Evolutionary conservation across 2,329 filamentous ascomycete genomes (phyloP).

Genomic region (Tolypocladium sp.): DNA sequence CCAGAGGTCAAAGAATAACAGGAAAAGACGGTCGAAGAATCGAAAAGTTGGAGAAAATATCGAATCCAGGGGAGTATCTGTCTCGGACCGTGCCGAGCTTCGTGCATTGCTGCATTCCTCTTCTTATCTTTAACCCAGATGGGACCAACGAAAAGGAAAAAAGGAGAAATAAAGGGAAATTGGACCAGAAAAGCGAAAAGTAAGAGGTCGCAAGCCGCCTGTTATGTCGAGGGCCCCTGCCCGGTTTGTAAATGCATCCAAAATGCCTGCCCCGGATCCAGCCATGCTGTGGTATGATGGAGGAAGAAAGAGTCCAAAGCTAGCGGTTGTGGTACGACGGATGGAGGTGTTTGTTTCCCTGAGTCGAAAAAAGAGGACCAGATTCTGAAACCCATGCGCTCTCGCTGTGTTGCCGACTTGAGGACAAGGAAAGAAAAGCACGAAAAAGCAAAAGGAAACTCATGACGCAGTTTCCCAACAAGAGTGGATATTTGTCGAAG

Average conservation of each 20-base stretch:
- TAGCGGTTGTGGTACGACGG: constrained; percentile 25
- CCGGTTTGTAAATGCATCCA: constrained; percentile 44
- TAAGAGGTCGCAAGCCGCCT: constrained; percentile 31
- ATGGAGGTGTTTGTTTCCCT: not conserved
- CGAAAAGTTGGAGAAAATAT: constrained; percentile 18
- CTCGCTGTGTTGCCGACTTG: constrained; percentile 36
- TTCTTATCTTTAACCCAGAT: constrained; percentile 40
- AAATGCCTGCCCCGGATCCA: constrained; percentile 41
- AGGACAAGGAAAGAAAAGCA: constrained; percentile 24
- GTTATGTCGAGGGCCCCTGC: constrained; percentile 34
- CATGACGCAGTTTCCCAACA: constrained; percentile 9
- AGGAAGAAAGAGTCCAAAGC: constrained; percentile 9
- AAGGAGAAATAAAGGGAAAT: constrained; percentile 20
- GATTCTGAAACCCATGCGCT: constrained; percentile 14
- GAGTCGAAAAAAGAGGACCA: constrained; percentile 25
- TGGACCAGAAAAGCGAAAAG: constrained; percentile 17
- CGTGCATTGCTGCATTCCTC: constrained; percentile 58
- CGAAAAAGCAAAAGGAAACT: constrained; percentile 20
- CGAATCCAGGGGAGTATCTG: constrained; percentile 33
- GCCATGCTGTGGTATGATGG: constrained; percentile 40
- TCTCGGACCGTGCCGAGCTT: constrained; percentile 40
- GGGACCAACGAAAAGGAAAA: constrained; percentile 6
- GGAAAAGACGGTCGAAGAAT: constrained; percentile 20
- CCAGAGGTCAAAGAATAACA: constrained; percentile 8
- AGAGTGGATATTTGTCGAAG: constrained; percentile 27